phyloP scores from a whole-genome alignment of 352 stramenopile genomes.

The Blastocystis sp. region DNA sequence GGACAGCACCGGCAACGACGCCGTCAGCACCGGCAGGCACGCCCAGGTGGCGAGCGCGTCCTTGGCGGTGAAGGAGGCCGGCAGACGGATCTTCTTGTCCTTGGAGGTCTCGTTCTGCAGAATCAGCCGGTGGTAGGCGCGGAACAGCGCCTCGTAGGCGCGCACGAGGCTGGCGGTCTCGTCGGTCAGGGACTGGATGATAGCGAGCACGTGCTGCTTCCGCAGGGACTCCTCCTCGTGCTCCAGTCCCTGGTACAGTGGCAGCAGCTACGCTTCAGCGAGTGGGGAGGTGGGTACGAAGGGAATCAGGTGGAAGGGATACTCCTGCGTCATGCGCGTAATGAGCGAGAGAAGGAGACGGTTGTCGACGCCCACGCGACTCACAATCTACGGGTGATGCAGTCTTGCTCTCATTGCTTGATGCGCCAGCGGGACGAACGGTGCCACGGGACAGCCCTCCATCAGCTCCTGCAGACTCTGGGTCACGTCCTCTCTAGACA shows the following conservation, averaged over 20 bases:
- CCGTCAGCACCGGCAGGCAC: constrained; percentile 40
- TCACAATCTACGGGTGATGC: constrained; percentile 29
- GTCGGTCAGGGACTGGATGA: neutral
- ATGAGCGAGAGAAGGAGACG: neutral
- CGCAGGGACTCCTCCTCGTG: neutral
- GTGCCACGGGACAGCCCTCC: constrained; percentile 1
- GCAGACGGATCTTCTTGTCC: constrained; percentile 6
- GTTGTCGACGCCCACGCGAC: constrained; percentile 18
- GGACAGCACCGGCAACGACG: neutral
- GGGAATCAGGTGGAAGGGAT: constrained; percentile 55
- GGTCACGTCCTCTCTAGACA: neutral
- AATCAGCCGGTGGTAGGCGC: constrained; percentile 30
- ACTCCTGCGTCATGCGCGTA: neutral
- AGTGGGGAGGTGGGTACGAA: neutral
- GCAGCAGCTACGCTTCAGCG: constrained; percentile 28
- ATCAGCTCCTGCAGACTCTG: neutral
- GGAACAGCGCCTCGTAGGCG: constrained; percentile 27
- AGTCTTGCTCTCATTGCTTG: neutral
- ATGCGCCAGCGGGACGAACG: constrained; percentile 53
- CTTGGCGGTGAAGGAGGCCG: neutral
- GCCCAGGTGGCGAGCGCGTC: constrained; percentile 17
- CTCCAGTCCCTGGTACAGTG: constrained; percentile 3
- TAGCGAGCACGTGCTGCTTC: neutral
- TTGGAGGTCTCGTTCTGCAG: neutral
- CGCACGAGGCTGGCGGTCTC: neutral